phyloP scores from a whole-genome alignment of 305 asterid genomes.

The Solanum chacoense region DNA sequence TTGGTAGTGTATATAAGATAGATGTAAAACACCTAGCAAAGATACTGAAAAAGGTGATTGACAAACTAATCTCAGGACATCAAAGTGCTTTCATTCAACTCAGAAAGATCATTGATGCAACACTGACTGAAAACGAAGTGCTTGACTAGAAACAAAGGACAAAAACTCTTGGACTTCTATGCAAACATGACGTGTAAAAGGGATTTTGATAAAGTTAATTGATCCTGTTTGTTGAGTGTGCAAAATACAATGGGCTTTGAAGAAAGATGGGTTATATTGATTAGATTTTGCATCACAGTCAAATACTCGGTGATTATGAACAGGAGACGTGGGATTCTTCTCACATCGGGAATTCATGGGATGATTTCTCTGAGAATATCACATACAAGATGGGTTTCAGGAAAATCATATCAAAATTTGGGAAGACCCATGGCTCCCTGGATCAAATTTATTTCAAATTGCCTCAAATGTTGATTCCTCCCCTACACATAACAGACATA shows the following conservation, averaged over 20 bases:
- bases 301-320: neutral
- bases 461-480: neutral
- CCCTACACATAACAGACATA: neutral
- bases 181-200: neutral
- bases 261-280: neutral
- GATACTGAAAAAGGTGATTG: neutral
- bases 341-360: neutral
- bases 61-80: neutral
- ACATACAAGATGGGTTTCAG: neutral
- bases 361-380: neutral
- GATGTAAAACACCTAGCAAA: neutral
- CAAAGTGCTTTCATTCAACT: neutral
- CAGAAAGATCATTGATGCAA: neutral
- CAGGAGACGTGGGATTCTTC: neutral
- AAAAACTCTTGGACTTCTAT: neutral
- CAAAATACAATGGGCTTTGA: neutral
- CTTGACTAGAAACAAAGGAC: neutral
- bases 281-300: neutral
- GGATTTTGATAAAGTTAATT: neutral
- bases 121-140: neutral
- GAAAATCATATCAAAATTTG: neutral
- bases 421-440: neutral
- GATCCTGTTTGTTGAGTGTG: neutral
- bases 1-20: neutral
- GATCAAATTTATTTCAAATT: neutral